Evolutionary conservation across 2,329 filamentous ascomycete genomes (phyloP), one percentile per base, ranked within the genome.

Genomic region (Cytospora leucostoma): DNA sequence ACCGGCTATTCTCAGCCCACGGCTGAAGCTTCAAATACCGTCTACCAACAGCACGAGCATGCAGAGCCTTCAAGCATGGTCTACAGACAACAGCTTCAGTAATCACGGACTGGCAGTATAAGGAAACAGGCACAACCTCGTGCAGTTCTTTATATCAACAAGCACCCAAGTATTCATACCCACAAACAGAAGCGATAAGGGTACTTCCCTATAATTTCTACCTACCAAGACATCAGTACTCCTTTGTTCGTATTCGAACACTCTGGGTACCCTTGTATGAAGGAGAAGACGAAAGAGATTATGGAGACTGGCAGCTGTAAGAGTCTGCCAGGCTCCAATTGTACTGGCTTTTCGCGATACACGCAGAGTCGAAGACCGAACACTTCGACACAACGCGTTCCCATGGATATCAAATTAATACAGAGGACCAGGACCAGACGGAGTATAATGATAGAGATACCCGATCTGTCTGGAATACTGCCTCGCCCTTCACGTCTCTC

Each of bases 21-120:
- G 11, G 37, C 63, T 53, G 62, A 78, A 69, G 35, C 61, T 49
- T 34, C 55, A 37, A 65, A 55, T 51, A 51, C 58, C 53, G 58
- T 64, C 37, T 66, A 66, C 44, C 54, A 62, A 17, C 61, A 33
- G 19, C 61, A 66, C 10, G 61, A 61, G 27, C 61, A 60, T 27
- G 51, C 60, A 27, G 61, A 64, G 32, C 27, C 57, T 10, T 61
- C 62, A 71, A 75, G 70, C 66, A 70, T 62, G 44, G 50, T 76
- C 67, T 76, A 77, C 70, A 68, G 73, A 67, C 74, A 76, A 67
- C 74, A 78, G 68, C 74, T 76, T 64, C 73, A 73, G 66, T 70
- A 70, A 70, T 70, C 67, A 72, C 54, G 38, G 32, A 11, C 34
- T 40, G 50, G 34, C 27, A 56, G 33, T 35, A 15, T 54, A 32